These are phyloP conservation scores for Cyberlindnera mississippiensis DNA, from an alignment of 805 yeast genomes.

Conservation along the genomic window DNA sequence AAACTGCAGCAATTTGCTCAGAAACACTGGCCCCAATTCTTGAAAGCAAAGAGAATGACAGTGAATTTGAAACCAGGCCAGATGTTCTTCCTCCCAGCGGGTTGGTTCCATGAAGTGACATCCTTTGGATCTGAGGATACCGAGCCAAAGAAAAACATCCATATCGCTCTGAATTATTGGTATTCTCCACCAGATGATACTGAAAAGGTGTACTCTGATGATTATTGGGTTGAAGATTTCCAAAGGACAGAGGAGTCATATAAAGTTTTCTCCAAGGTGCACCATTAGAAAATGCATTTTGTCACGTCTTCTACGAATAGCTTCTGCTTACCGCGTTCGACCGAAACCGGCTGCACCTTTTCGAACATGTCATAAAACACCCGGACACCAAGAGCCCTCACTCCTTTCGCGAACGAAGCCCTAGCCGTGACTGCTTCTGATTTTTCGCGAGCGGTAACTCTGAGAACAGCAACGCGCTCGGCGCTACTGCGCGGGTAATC, in stretches of 20 bases:
- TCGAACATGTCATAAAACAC: slow-evolving; percentile 2
- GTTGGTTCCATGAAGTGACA: slow-evolving; percentile 82
- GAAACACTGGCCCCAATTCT: slow-evolving; percentile 47
- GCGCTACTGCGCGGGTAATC: not conserved
- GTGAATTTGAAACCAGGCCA: slow-evolving; percentile 58
- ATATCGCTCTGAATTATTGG: slow-evolving; percentile 73
- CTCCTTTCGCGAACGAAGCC: not conserved
- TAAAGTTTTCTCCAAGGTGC: slow-evolving; percentile 11
- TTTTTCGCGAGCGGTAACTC: slow-evolving; percentile 2
- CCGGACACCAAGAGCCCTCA: slow-evolving; percentile 3
- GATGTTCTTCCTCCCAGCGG: slow-evolving; percentile 67
- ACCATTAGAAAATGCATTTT: not conserved
- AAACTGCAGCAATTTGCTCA: slow-evolving; percentile 34
- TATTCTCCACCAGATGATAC: slow-evolving; percentile 54
- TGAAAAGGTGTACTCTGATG: slow-evolving; percentile 40
- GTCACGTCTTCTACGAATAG: too few relatives aligned
- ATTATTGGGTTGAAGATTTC: slow-evolving; percentile 53
- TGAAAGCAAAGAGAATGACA: slow-evolving; percentile 37
- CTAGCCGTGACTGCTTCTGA: slow-evolving; percentile 2
- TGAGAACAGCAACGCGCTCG: slow-evolving; percentile 1
- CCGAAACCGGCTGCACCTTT: not conserved
- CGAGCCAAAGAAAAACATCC: slow-evolving; percentile 28
- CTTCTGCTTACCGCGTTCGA: too few relatives aligned
- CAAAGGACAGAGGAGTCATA: slow-evolving; percentile 37
- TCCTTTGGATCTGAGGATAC: slow-evolving; percentile 43